Conservation (phyloP, 2,329 filamentous ascomycete genomes). For the Alternaria metachromatica region DNA sequence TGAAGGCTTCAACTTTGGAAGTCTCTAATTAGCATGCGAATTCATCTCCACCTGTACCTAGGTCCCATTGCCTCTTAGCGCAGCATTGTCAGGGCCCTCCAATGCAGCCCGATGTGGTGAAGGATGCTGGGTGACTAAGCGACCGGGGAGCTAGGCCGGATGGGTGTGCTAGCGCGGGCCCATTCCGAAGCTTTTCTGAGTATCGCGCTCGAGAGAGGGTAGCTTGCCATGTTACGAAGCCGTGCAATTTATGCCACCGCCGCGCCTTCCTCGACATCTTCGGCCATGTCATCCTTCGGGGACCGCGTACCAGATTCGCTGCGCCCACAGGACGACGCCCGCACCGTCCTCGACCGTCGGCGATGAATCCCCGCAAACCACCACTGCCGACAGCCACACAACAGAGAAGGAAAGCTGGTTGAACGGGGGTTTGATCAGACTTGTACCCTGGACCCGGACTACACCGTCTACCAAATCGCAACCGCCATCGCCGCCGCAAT, state of each 20-base stretch:
- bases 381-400: constrained; percentile 1
- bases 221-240: constrained; percentile 43
- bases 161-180: constrained; percentile 14
- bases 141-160: constrained; percentile 14
- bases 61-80: background rate
- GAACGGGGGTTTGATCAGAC: background rate
- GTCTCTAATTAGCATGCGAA: background rate
- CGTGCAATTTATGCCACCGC: constrained; percentile 54
- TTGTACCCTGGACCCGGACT: background rate
- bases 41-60: background rate
- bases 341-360: constrained; percentile 16
- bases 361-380: constrained; percentile 15
- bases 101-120: constrained; percentile 11
- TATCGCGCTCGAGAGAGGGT: constrained; percentile 9
- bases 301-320: constrained; percentile 46
- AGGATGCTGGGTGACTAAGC: constrained; percentile 29
- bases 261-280: constrained; percentile 50
- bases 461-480: background rate
- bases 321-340: constrained; percentile 29
- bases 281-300: constrained; percentile 53
- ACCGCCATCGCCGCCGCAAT: background rate
- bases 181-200: constrained; percentile 26
- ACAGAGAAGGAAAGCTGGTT: constrained; percentile 6
- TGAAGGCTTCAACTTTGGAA: background rate
- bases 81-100: background rate